A percentile compares a stretch with the other conserved stretches of the same genome.
Evolutionary conservation across 1,284 basidiomycete species (phyloP).

Genomic region (Pseudozyma tsukubaensis): DNA sequence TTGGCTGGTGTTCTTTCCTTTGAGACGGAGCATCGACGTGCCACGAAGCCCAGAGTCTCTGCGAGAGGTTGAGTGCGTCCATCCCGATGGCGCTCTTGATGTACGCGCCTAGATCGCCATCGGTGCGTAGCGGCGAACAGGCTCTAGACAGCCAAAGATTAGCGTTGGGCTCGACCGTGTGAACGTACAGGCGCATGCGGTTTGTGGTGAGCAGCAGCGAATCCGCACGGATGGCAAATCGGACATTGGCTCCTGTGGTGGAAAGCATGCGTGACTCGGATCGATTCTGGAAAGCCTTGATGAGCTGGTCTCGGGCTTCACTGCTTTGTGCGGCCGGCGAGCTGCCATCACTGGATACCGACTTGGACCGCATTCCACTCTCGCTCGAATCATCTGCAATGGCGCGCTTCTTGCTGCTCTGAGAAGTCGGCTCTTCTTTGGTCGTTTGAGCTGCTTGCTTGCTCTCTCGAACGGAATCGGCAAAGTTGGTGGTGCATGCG

Average conservation of each 20-base stretch:
- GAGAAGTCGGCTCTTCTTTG: slow-evolving; percentile 29
- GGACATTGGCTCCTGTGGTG: slow-evolving; percentile 26
- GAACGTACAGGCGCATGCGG: slow-evolving; percentile 51
- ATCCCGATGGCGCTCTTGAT: slow-evolving; percentile 51
- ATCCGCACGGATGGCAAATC: slow-evolving; percentile 44
- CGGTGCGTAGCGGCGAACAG: slow-evolving; percentile 46
- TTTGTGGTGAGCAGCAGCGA: slow-evolving; percentile 51
- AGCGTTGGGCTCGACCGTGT: slow-evolving; percentile 50
- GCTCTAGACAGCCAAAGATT: slow-evolving; percentile 49
- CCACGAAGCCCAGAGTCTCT: slow-evolving; percentile 51
- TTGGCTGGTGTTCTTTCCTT: slow-evolving; percentile 45
- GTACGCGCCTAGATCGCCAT: slow-evolving; percentile 47
- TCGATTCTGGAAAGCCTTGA: slow-evolving; percentile 27
- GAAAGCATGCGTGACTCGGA: slow-evolving; percentile 37
- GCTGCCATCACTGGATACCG: slow-evolving; percentile 32
- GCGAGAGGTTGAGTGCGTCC: slow-evolving; percentile 37
- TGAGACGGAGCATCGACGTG: slow-evolving; percentile 45
- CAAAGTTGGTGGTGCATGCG: slow-evolving; percentile 54
- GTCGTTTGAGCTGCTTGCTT: slow-evolving; percentile 36
- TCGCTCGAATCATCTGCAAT: slow-evolving; percentile 35
- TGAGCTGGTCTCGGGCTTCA: slow-evolving; percentile 31
- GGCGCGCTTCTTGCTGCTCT: slow-evolving; percentile 41
- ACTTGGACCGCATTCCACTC: slow-evolving; percentile 39
- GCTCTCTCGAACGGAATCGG: slow-evolving; percentile 48
- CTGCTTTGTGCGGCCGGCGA: slow-evolving; percentile 16